phyloP scores from a whole-genome alignment of 225 moss, liverwort and hornwort species.

The Physcomitrium patens region DNA sequence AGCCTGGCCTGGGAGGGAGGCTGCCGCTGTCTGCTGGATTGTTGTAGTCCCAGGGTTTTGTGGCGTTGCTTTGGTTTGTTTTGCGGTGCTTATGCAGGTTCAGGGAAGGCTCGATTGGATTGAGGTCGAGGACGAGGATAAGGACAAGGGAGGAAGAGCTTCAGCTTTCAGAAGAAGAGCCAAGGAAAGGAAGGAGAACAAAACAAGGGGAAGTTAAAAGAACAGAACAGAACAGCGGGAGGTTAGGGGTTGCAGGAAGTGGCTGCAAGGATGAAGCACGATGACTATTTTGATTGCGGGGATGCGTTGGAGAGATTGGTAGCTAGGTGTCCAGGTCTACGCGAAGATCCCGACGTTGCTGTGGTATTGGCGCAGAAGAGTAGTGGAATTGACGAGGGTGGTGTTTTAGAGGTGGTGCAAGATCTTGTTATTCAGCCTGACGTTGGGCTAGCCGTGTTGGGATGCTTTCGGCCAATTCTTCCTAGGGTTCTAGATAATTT shows the following conservation, averaged over 20 bases:
- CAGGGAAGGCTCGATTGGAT: neutral
- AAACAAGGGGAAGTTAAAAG: too few relatives aligned
- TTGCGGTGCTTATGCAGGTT: slow-evolving; percentile 17
- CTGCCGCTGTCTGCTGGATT: too few relatives aligned
- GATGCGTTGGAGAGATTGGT: slow-evolving; percentile 67
- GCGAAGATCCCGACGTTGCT: slow-evolving; percentile 47
- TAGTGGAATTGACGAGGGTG: slow-evolving; percentile 41
- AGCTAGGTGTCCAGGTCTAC: slow-evolving; percentile 58
- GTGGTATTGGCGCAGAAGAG: slow-evolving; percentile 38
- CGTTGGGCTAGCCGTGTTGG: slow-evolving; percentile 71
- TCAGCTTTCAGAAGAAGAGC: too few relatives aligned
- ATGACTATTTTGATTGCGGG: slow-evolving; percentile 54
- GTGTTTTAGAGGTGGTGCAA: slow-evolving; percentile 61
- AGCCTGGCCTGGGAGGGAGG: too few relatives aligned
- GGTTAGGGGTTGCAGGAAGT: neutral
- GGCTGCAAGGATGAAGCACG: slow-evolving; percentile 60
- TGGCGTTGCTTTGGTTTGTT: slow-evolving; percentile 13
- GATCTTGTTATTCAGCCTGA: slow-evolving; percentile 72
- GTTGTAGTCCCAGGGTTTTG: neutral
- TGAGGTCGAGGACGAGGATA: too few relatives aligned
- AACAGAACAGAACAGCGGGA: too few relatives aligned
- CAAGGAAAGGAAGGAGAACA: too few relatives aligned
- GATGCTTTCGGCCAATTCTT: slow-evolving; percentile 85
- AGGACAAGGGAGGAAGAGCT: too few relatives aligned
- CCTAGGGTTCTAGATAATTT: slow-evolving; percentile 72